Evolutionary conservation across 2,329 filamentous ascomycete genomes (phyloP).

Genomic region (Fragosphaeria purpurea): DNA sequence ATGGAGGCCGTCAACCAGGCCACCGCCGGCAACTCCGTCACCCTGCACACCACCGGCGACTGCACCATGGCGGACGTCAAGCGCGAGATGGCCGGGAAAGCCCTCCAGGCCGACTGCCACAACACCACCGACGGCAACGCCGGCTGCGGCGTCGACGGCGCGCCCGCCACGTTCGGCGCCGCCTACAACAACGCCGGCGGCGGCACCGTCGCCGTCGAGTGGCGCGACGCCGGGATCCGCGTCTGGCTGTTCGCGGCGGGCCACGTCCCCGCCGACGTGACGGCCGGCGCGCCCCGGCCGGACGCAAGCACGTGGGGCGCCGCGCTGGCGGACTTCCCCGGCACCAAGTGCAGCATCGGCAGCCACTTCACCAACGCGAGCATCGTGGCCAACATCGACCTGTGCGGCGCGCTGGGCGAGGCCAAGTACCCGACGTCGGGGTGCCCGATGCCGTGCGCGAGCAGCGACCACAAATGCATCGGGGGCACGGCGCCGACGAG

Average conservation of each 20-base stretch:
- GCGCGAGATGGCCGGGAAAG: slow-evolving; percentile 41
- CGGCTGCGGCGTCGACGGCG: slow-evolving; percentile 45
- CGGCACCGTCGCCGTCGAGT: slow-evolving; percentile 52
- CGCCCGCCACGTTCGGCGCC: slow-evolving; percentile 35
- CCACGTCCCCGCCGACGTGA: slow-evolving; percentile 42
- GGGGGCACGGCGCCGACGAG: slow-evolving; percentile 30
- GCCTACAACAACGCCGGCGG: slow-evolving; percentile 44
- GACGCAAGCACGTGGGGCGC: slow-evolving; percentile 53
- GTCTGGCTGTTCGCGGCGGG: slow-evolving; percentile 49
- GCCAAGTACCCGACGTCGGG: slow-evolving; percentile 35
- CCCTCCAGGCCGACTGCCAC: slow-evolving; percentile 37
- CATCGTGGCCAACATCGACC: slow-evolving; percentile 56
- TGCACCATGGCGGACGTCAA: slow-evolving; percentile 43
- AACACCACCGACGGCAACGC: slow-evolving; percentile 34
- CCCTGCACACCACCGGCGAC: slow-evolving; percentile 44
- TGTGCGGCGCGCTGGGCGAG: slow-evolving; percentile 49
- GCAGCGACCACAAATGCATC: slow-evolving; percentile 10
- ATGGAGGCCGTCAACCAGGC: slow-evolving; percentile 33
- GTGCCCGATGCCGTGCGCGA: slow-evolving; percentile 20
- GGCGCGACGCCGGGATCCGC: slow-evolving; percentile 49
- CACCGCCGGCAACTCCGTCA: slow-evolving; percentile 45
- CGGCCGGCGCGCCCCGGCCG: slow-evolving; percentile 28
- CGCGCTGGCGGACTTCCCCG: slow-evolving; percentile 55
- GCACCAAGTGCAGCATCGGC: slow-evolving; percentile 48
- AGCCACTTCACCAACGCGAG: slow-evolving; percentile 55